These are phyloP conservation scores for Podospora bellae-mahoneyi DNA, from an alignment of 495 filamentous ascomycete genomes.

Conservation along the genomic window DNA sequence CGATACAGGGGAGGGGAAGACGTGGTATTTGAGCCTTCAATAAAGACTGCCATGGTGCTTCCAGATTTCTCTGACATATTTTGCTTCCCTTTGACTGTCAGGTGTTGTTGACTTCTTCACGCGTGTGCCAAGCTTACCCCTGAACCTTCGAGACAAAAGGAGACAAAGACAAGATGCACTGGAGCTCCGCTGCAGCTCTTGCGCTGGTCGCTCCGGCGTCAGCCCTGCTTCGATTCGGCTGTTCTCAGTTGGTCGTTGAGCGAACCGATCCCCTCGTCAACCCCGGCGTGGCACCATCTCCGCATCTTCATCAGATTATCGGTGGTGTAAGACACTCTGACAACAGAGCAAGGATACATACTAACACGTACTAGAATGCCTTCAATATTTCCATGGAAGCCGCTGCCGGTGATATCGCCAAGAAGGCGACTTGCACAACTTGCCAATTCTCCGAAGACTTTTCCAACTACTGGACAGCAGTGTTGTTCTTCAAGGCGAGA, in stretches of 20 bases:
- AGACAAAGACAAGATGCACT: slow-evolving; percentile 4
- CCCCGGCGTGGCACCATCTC: slow-evolving; percentile 6
- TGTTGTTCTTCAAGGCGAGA: slow-evolving; percentile 37
- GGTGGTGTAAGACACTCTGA: slow-evolving; percentile 1
- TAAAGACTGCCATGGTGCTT: background rate
- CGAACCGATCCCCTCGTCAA: slow-evolving; percentile 10
- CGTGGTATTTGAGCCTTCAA: background rate
- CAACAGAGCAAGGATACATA: too few species aligned
- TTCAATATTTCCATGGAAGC: slow-evolving; percentile 36
- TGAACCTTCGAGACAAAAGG: background rate
- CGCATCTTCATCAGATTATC: slow-evolving; percentile 11
- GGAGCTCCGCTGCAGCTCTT: slow-evolving; percentile 1
- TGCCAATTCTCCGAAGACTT: slow-evolving; percentile 38
- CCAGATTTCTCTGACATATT: background rate
- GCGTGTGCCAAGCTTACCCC: background rate
- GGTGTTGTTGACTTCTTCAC: background rate
- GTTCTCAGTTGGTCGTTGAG: slow-evolving; percentile 10
- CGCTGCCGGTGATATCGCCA: slow-evolving; percentile 27
- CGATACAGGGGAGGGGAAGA: background rate
- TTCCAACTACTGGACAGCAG: slow-evolving; percentile 47
- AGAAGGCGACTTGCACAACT: slow-evolving; percentile 35
- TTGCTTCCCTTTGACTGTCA: background rate
- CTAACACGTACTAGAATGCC: slow-evolving; percentile 3
- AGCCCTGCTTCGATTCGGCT: slow-evolving; percentile 10
- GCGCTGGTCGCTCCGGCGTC: slow-evolving; percentile 10